Conservation (phyloP, 108 stramenopile genomes). For the Poteriospumella lacustris region DNA sequence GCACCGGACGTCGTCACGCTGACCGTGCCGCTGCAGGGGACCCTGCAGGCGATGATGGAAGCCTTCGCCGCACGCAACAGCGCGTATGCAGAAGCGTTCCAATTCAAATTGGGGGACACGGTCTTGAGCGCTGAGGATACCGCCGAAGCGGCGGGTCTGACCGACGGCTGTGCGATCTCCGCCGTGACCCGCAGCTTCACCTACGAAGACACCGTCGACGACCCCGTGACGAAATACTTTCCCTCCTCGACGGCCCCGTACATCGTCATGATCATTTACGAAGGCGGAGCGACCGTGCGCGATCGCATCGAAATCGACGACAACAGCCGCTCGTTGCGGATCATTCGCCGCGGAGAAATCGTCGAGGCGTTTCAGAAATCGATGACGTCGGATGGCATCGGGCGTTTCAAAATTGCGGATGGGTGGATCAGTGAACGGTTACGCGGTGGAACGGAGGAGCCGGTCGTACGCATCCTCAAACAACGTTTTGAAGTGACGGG, state of each 20-base stretch:
- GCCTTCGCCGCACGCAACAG: no score
- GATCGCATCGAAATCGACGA: slow-evolving; percentile 51
- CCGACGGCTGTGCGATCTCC: not conserved
- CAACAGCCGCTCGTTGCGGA: slow-evolving; percentile 26
- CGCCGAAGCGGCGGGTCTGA: not conserved
- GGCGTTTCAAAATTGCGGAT: slow-evolving; percentile 35
- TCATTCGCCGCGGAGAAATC: slow-evolving; percentile 26
- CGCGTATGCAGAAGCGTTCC: no score
- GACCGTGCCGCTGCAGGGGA: no score
- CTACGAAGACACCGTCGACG: not conserved
- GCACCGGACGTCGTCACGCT: no score
- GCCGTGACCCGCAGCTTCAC: not conserved
- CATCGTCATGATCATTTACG: slow-evolving; percentile 38
- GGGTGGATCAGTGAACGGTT: slow-evolving; percentile 50
- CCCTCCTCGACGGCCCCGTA: slow-evolving; percentile 4
- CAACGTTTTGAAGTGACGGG: not conserved
- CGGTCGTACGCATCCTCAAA: not conserved
- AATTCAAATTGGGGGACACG: not conserved
- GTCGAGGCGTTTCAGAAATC: slow-evolving; percentile 22
- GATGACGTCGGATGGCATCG: slow-evolving; percentile 37
- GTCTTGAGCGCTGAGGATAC: not conserved
- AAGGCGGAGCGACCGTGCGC: slow-evolving; percentile 48
- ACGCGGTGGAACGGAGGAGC: slow-evolving; percentile 42
- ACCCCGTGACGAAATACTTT: not conserved
- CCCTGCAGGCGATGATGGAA: no score